Evolutionary conservation across 345 rosid species (phyloP).

Genomic region (Gossypium arboreum): DNA sequence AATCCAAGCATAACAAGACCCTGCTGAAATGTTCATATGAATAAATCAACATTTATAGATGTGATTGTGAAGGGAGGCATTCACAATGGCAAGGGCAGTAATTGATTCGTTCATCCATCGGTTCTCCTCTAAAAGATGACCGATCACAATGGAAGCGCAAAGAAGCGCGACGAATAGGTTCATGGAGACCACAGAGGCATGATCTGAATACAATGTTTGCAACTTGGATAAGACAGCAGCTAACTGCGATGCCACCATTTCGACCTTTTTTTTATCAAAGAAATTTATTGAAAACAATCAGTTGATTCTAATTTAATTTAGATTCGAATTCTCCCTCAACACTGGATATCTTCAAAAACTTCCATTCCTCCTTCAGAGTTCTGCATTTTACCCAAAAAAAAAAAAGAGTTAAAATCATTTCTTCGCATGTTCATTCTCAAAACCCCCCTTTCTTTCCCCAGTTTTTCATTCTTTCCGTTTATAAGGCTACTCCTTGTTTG

Average conservation of each 20-base stretch:
- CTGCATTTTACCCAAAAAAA: not conserved
- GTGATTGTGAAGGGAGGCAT: constrained; percentile 19
- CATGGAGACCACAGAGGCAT: constrained; percentile 81
- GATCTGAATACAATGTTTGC: constrained; percentile 59
- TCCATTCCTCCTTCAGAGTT: constrained; percentile 10
- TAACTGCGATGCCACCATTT: constrained; percentile 34
- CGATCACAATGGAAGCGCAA: constrained; percentile 86
- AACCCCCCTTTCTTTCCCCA: not conserved
- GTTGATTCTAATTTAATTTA: not conserved
- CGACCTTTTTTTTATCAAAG: constrained; percentile 1
- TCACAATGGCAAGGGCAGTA: constrained; percentile 79
- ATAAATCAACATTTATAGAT: not conserved
- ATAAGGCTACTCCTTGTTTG: not conserved
- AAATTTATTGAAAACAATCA: not conserved
- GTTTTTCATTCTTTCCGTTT: not conserved
- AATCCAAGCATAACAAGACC: not conserved
- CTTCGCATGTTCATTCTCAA: not conserved
- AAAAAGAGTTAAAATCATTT: not conserved
- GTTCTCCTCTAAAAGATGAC: constrained; percentile 91
- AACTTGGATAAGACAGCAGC: constrained; percentile 29
- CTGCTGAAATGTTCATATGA: not conserved
- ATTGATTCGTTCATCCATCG: constrained; percentile 98
- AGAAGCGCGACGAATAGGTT: constrained; percentile 92
- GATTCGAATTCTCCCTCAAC: constrained; percentile 8
- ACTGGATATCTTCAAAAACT: not conserved